Evolutionary conservation across 176 grass and related monocot genomes (phyloP), one percentile per base, ranked within the genome.

Genomic region (Musa beccarii): DNA sequence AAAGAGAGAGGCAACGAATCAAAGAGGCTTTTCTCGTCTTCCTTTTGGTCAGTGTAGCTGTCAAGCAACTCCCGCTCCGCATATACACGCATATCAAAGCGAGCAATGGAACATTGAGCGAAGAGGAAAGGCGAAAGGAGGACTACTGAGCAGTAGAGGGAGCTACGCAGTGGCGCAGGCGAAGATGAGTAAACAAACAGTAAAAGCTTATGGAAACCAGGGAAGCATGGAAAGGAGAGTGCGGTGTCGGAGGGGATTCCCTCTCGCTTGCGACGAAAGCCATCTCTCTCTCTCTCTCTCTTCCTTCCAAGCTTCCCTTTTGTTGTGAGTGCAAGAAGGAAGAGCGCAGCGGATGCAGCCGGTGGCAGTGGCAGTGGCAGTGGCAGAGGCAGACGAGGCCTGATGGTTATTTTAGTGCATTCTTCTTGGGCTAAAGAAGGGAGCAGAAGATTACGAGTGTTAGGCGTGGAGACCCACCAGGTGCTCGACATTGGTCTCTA

Each of bases 151-250:
- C 10, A 43, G 66, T 16, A 19, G 50, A 15, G 57, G n/a, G 57
- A 20, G n/a, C 57, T 9, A 61, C n/a, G 57, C 57, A 61, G 17
- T n/a, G n/a, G 57, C n/a, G 6, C 57, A 17, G 57, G 12, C 13
- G n/a, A 61, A 61, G 57, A 61, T 14, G 17, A 57, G 16, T 55
- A 74, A 66, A 66, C 24, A 66, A 66, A 66, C 15, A 24, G 28
- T 68, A 68, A 68, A 74, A 28, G 52, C 0, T 28, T 29, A 65
- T 17, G 11, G 59, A 51, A 51, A 2, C 20, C n/a, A 76, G 49
- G 49, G 59, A 52, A 66, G 59, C 59, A n/a, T 77, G 20, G 75
- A 77, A 77, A 77, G 61, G 2, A 77, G 75, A 15, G 75, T 65
- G 59, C 75, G 61, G 49, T 77, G 75, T 77, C 59, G 75, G 59